Evolutionary conservation across 345 rosid species (phyloP), one percentile per base, ranked within the genome.

Genomic region (Triadica sebifera): DNA sequence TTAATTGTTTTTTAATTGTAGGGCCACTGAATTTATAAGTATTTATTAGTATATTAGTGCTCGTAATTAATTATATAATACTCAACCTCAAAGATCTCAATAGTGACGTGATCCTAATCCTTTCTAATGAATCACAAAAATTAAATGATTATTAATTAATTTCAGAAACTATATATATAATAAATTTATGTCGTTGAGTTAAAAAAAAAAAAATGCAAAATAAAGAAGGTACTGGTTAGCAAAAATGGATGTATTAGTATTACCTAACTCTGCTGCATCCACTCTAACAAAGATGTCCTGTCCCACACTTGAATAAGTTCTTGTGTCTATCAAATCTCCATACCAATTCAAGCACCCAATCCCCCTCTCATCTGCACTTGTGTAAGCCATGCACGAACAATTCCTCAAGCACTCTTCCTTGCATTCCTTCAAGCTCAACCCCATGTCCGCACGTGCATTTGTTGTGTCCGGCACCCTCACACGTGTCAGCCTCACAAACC

Each of bases 321-420:
- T 70, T 0, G n/a, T 72, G 60, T 78, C 86, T 10, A 69, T 25
- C 70, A 78, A 58, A 66, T 81, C 84, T 0, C 78, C 87, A 7
- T 34, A 38, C 87, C 81, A 79, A 16, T 5, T 75, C 62, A 82
- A 53, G 75, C 87, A 85, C 5, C 87, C 87, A 1, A 4, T 13
- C 4, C 66, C 84, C 12, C 73, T 69, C 59, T 39, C 74, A 24
- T 75, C 71, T 3, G 80, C 80, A 20, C 63, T 70, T 3, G 82
- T 47, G 45, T 71, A 82, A 29, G 81, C 87, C 3, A 49, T 68
- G 58, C 88, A 85, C 7, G 82, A 75, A 70, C 85, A 41, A 61
- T 83, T 79, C 69, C n/a, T 69, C 52, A 71, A 41, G 72, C 86
- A 85, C 73, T 69, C 57, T 45, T 65, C 51, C 64, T 46, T 24